Conservation (phyloP, 2,329 filamentous ascomycete genomes). For the Macrophomina phaseolina region DNA sequence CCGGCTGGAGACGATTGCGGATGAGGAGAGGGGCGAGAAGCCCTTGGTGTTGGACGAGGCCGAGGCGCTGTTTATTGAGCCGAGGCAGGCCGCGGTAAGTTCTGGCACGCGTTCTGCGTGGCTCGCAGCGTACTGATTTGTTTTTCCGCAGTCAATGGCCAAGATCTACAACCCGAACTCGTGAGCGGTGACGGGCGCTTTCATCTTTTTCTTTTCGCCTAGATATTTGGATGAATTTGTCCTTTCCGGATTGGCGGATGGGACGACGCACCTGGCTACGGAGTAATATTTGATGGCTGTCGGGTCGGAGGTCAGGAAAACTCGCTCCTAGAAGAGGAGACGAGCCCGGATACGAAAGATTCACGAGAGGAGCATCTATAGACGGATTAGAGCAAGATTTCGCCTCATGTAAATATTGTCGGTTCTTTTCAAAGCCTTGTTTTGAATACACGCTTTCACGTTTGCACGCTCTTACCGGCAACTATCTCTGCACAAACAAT, state of each 20-base stretch:
- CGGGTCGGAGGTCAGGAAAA: neutral
- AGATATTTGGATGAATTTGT: conserved; percentile 11
- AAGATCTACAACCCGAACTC: conserved; percentile 19
- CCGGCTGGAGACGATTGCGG: conserved; percentile 79
- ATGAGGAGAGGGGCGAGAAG: conserved; percentile 68
- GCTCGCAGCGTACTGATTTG: neutral
- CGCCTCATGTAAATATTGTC: too few relatives aligned
- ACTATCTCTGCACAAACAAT: too few relatives aligned
- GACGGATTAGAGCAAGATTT: neutral
- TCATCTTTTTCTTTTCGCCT: neutral
- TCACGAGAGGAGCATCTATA: too few relatives aligned
- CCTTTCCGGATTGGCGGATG: neutral
- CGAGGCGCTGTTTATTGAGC: conserved; percentile 86
- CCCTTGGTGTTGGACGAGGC: conserved; percentile 78
- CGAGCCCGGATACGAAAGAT: too few relatives aligned
- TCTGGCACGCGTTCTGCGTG: neutral
- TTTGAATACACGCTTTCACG: too few relatives aligned
- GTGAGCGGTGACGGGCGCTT: neutral
- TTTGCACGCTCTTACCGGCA: too few relatives aligned
- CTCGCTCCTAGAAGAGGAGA: too few relatives aligned
- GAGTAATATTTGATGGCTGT: neutral
- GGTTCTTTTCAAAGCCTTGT: too few relatives aligned
- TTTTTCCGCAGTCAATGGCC: conserved; percentile 9
- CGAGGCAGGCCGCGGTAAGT: conserved; percentile 71
- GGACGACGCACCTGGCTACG: neutral